phyloP scores from a whole-genome alignment of 2,329 filamentous ascomycete genomes.

The Penicillium sp. region DNA sequence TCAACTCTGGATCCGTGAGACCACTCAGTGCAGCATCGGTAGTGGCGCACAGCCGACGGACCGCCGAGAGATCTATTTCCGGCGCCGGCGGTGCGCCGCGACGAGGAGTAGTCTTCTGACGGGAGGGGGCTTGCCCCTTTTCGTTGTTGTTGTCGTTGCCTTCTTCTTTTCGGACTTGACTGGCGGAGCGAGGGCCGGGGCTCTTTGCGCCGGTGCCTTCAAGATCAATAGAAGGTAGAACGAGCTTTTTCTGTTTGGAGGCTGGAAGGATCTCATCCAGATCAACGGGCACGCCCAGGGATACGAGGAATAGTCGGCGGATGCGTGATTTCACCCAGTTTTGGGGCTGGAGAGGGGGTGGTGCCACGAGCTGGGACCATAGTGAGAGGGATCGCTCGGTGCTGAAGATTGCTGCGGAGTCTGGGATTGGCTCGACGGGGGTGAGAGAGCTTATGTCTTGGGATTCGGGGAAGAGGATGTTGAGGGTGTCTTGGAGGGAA shows the following conservation, averaged over 20 bases:
- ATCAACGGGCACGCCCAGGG: constrained; percentile 91
- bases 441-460: constrained; percentile 36
- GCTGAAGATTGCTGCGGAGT: constrained; percentile 64
- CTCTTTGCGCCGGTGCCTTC: constrained; percentile 54
- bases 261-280: constrained; percentile 95
- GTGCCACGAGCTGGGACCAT: constrained; percentile 94
- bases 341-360: constrained; percentile 88
- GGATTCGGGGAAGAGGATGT: constrained; percentile 45
- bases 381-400: constrained; percentile 84
- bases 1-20: constrained; percentile 74
- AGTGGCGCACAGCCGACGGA: constrained; percentile 74
- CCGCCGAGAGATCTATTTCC: constrained; percentile 73
- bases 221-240: constrained; percentile 75
- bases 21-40: constrained; percentile 79
- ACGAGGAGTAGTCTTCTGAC: constrained; percentile 32
- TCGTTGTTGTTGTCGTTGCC: constrained; percentile 23
- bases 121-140: constrained; percentile 28
- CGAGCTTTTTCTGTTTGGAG: constrained; percentile 95
- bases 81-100: constrained; percentile 63
- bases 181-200: constrained; percentile 52
- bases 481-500: constrained; percentile 41
- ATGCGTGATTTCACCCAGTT: constrained; percentile 98
- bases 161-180: constrained; percentile 32
- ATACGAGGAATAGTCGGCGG: constrained; percentile 89
- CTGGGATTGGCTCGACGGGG: constrained; percentile 40